Evolutionary conservation across 805 yeast species (phyloP).

Genomic region (Candida hungchunana): DNA sequence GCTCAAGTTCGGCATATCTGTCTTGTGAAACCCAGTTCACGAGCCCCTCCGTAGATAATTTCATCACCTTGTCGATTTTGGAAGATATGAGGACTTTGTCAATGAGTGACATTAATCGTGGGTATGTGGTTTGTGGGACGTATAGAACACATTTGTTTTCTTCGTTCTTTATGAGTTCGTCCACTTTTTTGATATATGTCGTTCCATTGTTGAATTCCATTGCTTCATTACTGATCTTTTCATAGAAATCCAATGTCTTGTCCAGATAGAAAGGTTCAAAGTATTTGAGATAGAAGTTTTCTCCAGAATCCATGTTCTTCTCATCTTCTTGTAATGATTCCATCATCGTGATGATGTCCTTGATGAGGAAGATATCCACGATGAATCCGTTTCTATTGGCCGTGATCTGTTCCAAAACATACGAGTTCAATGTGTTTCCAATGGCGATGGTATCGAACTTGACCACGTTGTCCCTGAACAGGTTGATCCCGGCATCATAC

Average conservation of each 20-base stretch:
- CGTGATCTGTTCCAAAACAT: conserved; percentile 52
- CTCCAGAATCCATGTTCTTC: conserved; percentile 38
- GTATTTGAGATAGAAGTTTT: conserved; percentile 54
- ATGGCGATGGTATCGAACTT: conserved; percentile 44
- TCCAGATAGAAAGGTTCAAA: conserved; percentile 65
- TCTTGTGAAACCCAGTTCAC: conserved; percentile 50
- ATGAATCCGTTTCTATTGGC: conserved; percentile 53
- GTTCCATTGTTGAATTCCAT: conserved; percentile 45
- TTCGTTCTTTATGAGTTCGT: conserved; percentile 58
- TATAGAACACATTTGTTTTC: conserved; percentile 49
- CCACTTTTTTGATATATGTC: conserved; percentile 47
- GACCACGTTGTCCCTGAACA: conserved; percentile 60
- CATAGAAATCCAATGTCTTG: conserved; percentile 54
- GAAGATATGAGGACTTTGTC: conserved; percentile 55
- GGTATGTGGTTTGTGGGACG: conserved; percentile 49
- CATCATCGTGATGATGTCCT: conserved; percentile 63
- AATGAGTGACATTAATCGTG: conserved; percentile 52
- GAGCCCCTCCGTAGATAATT: conserved; percentile 51
- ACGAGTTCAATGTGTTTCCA: conserved; percentile 45
- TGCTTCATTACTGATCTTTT: conserved; percentile 40
- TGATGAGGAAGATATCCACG: conserved; percentile 54
- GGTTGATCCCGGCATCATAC: conserved; percentile 67
- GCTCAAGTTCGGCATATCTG: conserved; percentile 37
- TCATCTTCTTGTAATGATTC: conserved; percentile 53
- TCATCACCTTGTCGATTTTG: conserved; percentile 52